Evolutionary conservation across 257 asterid species (phyloP), one percentile per base, ranked within the genome.

Genomic region (Nicotiana tabacum): DNA sequence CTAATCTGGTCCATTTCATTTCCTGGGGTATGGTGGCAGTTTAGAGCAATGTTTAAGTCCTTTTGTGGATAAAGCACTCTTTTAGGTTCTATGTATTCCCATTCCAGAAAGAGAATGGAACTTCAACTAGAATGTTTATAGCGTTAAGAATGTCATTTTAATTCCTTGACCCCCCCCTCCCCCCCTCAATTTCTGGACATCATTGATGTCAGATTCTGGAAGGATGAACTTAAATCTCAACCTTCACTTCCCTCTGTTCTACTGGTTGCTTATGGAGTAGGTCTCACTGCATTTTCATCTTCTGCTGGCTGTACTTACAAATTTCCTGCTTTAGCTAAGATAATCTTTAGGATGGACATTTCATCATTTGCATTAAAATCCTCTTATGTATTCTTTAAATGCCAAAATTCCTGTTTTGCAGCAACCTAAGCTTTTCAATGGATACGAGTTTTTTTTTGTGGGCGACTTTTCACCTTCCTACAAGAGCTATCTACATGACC

Each of bases 401-500:
- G 27, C 51, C 27, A 48, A 21, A 46, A 13, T 51, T 81, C 55
- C 18, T 30, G 74, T 79, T 76, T 84, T 88, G 93, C 95, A 96
- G 99, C 88, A 89, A 86, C 93, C 97, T 27, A 96, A 92, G 90
- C 97, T 96, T 69, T 93, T 96, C 72, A 85, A 79, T 80, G 95
- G 93, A 66, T 87, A 29, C 89, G 58, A 85, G 29, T 96, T 96
- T 88, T 94, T 85, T 87, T 91, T 96, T 89, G 87, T 84, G 88
- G 93, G 93, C 9, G 93, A 90, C 81, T 94, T 94, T 51, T 89
- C 57, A 18, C 85, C 95, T 80, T 89, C 97, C 29, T 94, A 92
- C 89, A 92, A 86, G 83, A 94, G 92, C 56, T 93, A 89, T 86
- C 94, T 96, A 53, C 92, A 91, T 21, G 97, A 93, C 87, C 98